Conservation (phyloP, 306 rosid genomes). For the Cucurbita ficifolia region DNA sequence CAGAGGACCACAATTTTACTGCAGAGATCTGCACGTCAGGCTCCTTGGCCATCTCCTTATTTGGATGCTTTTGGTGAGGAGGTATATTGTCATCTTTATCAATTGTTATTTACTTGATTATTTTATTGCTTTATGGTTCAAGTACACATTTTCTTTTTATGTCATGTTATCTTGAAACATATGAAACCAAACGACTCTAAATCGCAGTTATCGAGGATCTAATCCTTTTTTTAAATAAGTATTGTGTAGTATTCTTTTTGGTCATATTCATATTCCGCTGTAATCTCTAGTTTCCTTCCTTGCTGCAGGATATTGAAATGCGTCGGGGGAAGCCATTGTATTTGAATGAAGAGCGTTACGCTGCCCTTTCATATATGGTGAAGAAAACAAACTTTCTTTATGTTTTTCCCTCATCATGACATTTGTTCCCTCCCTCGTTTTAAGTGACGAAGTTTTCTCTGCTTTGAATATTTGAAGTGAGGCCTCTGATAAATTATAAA, state of each 20-base stretch:
- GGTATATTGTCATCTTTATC: slow-evolving; percentile 30
- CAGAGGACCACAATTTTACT: slow-evolving; percentile 78
- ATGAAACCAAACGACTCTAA: too few species aligned
- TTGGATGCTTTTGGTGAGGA: slow-evolving; percentile 96
- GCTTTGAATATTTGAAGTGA: neutral
- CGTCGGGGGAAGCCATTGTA: slow-evolving; percentile 78
- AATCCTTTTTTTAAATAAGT: neutral
- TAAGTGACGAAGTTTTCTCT: neutral
- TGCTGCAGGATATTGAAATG: slow-evolving; percentile 66
- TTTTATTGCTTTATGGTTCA: neutral
- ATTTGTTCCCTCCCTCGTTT: neutral
- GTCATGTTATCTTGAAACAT: too few species aligned
- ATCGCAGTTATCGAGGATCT: too few species aligned
- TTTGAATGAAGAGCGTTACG: slow-evolving; percentile 85
- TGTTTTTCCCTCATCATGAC: neutral
- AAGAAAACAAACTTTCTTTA: neutral
- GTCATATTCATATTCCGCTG: neutral
- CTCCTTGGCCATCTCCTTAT: slow-evolving; percentile 96
- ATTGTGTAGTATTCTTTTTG: neutral
- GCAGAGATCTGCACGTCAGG: slow-evolving; percentile 88
- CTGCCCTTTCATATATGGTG: slow-evolving; percentile 82
- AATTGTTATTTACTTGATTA: neutral
- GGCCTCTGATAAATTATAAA: neutral
- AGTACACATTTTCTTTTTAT: neutral
- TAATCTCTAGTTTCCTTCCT: neutral